These are phyloP conservation scores for Furcasterigmium furcatum DNA, from an alignment of 2,329 filamentous ascomycete species.

Conservation along the genomic window DNA sequence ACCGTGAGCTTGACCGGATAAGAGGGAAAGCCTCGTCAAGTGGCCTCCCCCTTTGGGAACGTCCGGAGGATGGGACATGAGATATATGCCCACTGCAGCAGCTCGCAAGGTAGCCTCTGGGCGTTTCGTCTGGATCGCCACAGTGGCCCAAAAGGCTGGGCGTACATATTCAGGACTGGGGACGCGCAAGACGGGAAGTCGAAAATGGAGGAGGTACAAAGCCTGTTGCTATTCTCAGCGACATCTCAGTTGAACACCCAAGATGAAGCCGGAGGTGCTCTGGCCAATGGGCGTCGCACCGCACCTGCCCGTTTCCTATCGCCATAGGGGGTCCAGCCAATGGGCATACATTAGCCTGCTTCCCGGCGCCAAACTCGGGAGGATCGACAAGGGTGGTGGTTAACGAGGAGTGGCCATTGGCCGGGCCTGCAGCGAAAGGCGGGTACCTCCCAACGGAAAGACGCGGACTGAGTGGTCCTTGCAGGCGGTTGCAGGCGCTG, in stretches of 20 bases:
- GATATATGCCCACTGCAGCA: too few relatives aligned
- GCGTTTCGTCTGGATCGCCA: neutral
- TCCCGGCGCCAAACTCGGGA: conserved; percentile 9
- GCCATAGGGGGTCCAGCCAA: neutral
- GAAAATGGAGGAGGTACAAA: too few relatives aligned
- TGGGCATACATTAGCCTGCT: neutral
- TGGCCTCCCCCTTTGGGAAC: too few relatives aligned
- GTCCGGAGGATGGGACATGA: too few relatives aligned
- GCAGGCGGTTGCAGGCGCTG: conserved; percentile 13
- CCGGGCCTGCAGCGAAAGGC: neutral
- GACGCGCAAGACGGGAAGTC: too few relatives aligned
- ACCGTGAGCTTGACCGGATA: too few relatives aligned
- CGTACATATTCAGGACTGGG: too few relatives aligned
- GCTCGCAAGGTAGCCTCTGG: too few relatives aligned
- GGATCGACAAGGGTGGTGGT: neutral
- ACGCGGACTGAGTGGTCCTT: conserved; percentile 5
- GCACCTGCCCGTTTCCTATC: neutral
- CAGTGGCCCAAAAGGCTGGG: too few relatives aligned
- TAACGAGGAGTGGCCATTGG: conserved; percentile 3
- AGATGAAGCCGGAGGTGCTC: neutral
- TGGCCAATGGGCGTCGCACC: neutral
- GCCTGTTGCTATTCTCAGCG: too few relatives aligned
- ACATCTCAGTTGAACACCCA: neutral
- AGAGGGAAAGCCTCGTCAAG: too few relatives aligned
- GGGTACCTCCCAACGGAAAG: conserved; percentile 4